Conservation (phyloP, 768 basidiomycete species). For the Myochromella boudieri region DNA sequence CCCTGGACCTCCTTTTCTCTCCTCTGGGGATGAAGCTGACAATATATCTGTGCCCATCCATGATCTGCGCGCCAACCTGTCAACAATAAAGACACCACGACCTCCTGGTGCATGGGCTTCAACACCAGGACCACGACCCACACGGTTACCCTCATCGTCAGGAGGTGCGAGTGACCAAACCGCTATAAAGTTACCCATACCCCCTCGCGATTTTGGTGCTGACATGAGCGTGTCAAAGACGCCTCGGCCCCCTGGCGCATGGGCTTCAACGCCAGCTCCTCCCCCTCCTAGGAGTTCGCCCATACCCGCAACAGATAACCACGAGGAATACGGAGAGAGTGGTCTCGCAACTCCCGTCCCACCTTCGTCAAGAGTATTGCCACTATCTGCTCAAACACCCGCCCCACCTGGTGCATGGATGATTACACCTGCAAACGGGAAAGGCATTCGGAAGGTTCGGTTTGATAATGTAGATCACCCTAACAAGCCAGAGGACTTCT, state of each 20-base stretch:
- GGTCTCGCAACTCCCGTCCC: slow-evolving; percentile 47
- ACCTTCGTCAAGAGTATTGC: slow-evolving; percentile 49
- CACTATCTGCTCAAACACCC: slow-evolving; percentile 56
- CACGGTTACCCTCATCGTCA: slow-evolving; percentile 2
- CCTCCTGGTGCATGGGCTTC: slow-evolving; percentile 41
- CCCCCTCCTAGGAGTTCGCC: slow-evolving; percentile 9
- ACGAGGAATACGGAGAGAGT: slow-evolving; percentile 25
- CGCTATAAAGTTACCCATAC: background rate
- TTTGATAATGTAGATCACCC: slow-evolving; percentile 50
- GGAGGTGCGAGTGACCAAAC: background rate
- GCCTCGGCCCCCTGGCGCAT: slow-evolving; percentile 35
- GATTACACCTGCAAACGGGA: slow-evolving; percentile 54
- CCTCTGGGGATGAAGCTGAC: slow-evolving; percentile 43
- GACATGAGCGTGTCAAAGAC: slow-evolving; percentile 22
- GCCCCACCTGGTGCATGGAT: slow-evolving; percentile 71
- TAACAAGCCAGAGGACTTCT: no score
- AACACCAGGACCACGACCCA: slow-evolving; percentile 24
- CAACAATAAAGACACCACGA: slow-evolving; percentile 42
- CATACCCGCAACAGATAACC: slow-evolving; percentile 21
- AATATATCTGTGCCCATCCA: slow-evolving; percentile 22
- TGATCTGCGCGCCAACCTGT: slow-evolving; percentile 21
- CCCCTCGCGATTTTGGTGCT: slow-evolving; percentile 4
- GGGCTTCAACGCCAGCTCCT: slow-evolving; percentile 30
- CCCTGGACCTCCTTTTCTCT: slow-evolving; percentile 60
- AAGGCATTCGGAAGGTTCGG: slow-evolving; percentile 68